These are phyloP conservation scores for Volvox carteri DNA, from an alignment of 163 green algal species.

Conservation along the genomic window DNA sequence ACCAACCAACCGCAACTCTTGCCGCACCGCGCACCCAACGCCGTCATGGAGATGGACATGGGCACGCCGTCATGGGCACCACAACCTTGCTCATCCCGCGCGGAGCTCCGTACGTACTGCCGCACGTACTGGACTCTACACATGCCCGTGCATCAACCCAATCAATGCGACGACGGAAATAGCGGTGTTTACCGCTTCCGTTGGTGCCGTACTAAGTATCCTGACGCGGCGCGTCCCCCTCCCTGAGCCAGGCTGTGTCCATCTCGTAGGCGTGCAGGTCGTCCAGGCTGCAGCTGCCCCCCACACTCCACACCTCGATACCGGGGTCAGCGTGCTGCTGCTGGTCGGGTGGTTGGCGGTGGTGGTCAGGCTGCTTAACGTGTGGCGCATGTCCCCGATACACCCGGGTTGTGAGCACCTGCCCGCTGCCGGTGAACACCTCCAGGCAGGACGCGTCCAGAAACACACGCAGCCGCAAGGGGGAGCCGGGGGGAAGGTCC, in stretches of 20 bases:
- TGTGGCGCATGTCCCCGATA: constrained; percentile 79
- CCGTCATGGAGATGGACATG: too few relatives aligned
- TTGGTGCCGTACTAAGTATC: background rate
- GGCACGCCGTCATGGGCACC: too few relatives aligned
- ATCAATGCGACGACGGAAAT: too few relatives aligned
- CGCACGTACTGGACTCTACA: too few relatives aligned
- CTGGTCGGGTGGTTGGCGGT: background rate
- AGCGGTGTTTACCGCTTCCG: too few relatives aligned
- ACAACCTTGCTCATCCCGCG: too few relatives aligned
- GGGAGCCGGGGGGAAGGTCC: constrained; percentile 60
- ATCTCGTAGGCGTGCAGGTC: constrained; percentile 55
- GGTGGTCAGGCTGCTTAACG: too few relatives aligned
- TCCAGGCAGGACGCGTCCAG: constrained; percentile 87
- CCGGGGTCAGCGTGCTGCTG: background rate
- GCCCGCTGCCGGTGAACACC: constrained; percentile 77
- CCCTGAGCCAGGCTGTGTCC: background rate
- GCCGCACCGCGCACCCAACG: too few relatives aligned
- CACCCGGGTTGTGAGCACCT: constrained; percentile 87
- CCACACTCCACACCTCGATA: constrained; percentile 22
- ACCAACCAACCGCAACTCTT: too few relatives aligned
- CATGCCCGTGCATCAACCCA: too few relatives aligned
- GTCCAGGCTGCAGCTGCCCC: constrained; percentile 27
- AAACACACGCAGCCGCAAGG: constrained; percentile 83
- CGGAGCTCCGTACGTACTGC: too few relatives aligned
- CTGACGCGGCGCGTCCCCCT: background rate